Conservation (phyloP, 1,284 basidiomycete genomes). For the Cryptococcus hybrid region DNA sequence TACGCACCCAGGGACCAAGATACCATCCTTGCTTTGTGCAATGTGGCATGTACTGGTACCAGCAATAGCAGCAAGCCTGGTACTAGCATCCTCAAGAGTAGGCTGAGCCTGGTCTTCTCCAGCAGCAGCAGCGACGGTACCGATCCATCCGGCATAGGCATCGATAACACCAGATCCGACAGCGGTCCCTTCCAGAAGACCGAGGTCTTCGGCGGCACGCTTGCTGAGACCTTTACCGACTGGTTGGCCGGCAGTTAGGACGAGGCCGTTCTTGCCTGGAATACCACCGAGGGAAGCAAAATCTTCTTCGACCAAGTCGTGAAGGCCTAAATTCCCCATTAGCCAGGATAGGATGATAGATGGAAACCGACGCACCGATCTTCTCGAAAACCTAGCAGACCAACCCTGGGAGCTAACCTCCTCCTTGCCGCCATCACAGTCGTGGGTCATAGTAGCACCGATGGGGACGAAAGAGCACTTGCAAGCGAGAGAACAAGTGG, state of each 20-base stretch:
- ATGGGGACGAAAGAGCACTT: conserved; percentile 95
- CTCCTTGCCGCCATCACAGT: conserved; percentile 38
- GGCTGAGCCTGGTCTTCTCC: conserved; percentile 55
- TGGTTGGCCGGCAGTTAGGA: conserved; percentile 88
- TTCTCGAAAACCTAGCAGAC: conserved; percentile 82
- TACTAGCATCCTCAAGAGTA: conserved; percentile 68
- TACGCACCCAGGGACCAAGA: conserved; percentile 73
- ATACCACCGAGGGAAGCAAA: conserved; percentile 78
- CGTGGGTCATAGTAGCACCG: conserved; percentile 47
- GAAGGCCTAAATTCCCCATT: conserved; percentile 32
- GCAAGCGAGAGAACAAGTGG: conserved; percentile 91
- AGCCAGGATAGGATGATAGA: background rate
- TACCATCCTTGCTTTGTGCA: conserved; percentile 73
- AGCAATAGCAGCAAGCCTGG: conserved; percentile 87
- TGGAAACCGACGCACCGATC: conserved; percentile 59
- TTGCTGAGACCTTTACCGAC: conserved; percentile 80
- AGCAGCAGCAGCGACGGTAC: conserved; percentile 81
- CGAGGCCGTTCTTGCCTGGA: conserved; percentile 58
- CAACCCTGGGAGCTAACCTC: conserved; percentile 62
- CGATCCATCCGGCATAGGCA: conserved; percentile 98
- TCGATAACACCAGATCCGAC: conserved; percentile 96
- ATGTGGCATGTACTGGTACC: conserved; percentile 97
- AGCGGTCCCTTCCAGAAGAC: conserved; percentile 81
- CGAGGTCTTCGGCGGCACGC: conserved; percentile 78
- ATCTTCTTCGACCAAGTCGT: conserved; percentile 54